Evolutionary conservation across 1,139 yeast species (phyloP), one percentile per base, ranked within the genome.

Genomic region (Nematodospora anomalae): DNA sequence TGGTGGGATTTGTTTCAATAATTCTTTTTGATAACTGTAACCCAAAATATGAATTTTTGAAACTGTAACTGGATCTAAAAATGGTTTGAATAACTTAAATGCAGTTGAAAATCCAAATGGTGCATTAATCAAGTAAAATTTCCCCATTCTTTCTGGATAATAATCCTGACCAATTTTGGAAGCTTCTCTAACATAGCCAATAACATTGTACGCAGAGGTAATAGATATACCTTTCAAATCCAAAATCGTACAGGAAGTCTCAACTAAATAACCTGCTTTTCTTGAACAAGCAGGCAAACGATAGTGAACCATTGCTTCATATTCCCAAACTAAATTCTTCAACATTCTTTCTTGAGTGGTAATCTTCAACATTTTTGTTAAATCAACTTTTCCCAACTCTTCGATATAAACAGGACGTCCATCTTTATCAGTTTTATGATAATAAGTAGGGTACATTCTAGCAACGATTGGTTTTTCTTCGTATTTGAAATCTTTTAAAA

Each of bases 61-160:
- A 26, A 92, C 97, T n/a, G 98, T 92, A 39, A 92, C 97, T 4
- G 97, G 97, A 60, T 92, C 98, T 57, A 92, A 76, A 67, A 92
- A 90, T 42, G 95, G 92, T 69, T 88, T 89, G 69, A 92, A 87
- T 44, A 90, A 60, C 59, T 79, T 79, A 74, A 92, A 92, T 26
- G 95, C 97, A 32, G 97, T 83, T 26, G 96, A 81, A 67, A 92
- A 92, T 4, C 98, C 98, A 61, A 89, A 92, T 45, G 98, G 98
- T 2, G 98, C 96, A 60, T 92, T 92, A 66, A 92, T 87, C 55
- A 90, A 71, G 67, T 88, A 92, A 60, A 92, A 92, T 65, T 88
- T 89, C 55, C 98, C 97, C 97, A 92, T 90, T 67, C 98, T 84
- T 72, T 92, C 98, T n/a, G 98, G 98, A 62, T 92, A 92, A 65